Conservation (phyloP, 2,329 filamentous ascomycete genomes). For the Hymenoscyphus albidus region DNA sequence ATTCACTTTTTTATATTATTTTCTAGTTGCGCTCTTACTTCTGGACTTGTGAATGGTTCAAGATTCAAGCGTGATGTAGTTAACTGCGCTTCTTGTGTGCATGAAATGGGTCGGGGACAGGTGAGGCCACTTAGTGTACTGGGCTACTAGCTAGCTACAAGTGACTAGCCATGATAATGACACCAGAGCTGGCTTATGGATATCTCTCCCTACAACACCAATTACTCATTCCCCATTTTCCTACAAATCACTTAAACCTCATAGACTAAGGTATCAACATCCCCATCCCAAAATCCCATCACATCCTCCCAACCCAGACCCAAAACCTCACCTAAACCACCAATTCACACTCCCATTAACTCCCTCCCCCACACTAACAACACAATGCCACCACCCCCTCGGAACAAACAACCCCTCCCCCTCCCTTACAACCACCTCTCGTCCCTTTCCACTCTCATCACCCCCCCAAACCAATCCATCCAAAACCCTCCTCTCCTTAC, state of each 20-base stretch:
- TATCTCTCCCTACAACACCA: too few relatives aligned
- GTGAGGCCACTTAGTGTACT: too few relatives aligned
- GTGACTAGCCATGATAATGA: not conserved
- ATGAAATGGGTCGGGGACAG: too few relatives aligned
- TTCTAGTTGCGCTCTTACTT: not conserved
- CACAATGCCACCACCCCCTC: slow-evolving; percentile 82
- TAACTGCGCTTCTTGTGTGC: too few relatives aligned
- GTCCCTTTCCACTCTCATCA: slow-evolving; percentile 13
- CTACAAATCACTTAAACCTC: not conserved
- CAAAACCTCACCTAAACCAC: slow-evolving; percentile 36
- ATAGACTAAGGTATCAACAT: not conserved
- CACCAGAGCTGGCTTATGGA: not conserved
- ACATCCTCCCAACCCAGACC: not conserved
- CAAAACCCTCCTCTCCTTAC: slow-evolving; percentile 62
- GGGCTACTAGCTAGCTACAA: not conserved
- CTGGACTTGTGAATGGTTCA: not conserved
- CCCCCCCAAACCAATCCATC: slow-evolving; percentile 67
- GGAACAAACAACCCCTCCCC: slow-evolving; percentile 78
- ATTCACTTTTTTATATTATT: too few relatives aligned
- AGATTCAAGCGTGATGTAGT: too few relatives aligned
- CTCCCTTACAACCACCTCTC: slow-evolving; percentile 48
- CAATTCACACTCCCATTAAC: slow-evolving; percentile 53
- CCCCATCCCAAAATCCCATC: not conserved
- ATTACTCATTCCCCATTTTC: not conserved
- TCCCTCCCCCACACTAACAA: slow-evolving; percentile 56